Conservation (phyloP, 2,329 filamentous ascomycete species). For the Pseudocercospora crystallina region DNA sequence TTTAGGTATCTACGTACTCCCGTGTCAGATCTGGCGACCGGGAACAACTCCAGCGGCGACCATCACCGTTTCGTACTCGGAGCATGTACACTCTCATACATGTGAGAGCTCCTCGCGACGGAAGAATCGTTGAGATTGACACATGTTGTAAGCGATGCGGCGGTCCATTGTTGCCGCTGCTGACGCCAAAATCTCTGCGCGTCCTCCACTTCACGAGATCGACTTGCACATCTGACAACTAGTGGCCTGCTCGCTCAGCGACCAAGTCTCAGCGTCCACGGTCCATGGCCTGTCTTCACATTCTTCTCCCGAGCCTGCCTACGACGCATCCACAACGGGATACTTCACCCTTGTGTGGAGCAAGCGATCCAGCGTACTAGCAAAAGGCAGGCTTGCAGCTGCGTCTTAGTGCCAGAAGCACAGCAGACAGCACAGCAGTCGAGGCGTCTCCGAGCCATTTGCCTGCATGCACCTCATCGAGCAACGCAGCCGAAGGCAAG, state of each 20-base stretch:
- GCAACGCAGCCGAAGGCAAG: constrained; percentile 17
- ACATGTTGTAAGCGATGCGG: constrained; percentile 17
- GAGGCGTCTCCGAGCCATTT: constrained; percentile 9
- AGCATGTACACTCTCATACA: neutral
- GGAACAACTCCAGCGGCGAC: too few species aligned
- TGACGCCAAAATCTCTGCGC: neutral
- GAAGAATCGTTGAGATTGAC: constrained; percentile 12
- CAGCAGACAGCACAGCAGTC: constrained; percentile 3
- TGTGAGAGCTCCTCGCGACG: constrained; percentile 2
- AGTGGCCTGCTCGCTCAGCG: neutral
- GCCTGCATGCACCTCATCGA: constrained; percentile 17
- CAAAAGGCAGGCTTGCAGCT: constrained; percentile 6
- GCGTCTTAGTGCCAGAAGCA: neutral
- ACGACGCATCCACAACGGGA: neutral
- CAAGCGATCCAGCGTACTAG: too few species aligned
- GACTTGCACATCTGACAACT: neutral
- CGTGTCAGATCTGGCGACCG: constrained; percentile 17
- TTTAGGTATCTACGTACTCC: constrained; percentile 11
- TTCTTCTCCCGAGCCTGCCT: neutral
- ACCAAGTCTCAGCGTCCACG: neutral
- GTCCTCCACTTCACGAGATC: constrained; percentile 5
- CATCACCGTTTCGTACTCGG: too few species aligned
- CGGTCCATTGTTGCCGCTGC: neutral
- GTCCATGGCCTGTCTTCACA: neutral
- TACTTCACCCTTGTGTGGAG: too few species aligned